phyloP scores from a whole-genome alignment of 2,329 filamentous ascomycete genomes.

The Coniochaeta prunicola region DNA sequence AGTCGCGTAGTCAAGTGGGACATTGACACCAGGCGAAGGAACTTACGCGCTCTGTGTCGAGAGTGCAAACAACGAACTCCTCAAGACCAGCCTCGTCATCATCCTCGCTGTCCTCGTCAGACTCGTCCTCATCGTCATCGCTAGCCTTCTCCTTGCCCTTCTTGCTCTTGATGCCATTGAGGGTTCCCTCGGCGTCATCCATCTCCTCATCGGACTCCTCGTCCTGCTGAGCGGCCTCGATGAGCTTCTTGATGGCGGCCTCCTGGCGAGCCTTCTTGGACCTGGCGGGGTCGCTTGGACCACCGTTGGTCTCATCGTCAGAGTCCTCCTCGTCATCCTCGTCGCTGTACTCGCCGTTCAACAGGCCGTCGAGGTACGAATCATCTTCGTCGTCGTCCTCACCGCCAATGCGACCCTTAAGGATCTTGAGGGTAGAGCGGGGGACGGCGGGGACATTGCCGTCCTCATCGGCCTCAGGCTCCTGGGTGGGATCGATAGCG shows the following conservation, averaged over 20 bases:
- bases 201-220: constrained; percentile 64
- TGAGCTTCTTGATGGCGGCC: constrained; percentile 70
- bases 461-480: constrained; percentile 57
- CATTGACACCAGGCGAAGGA: constrained; percentile 2
- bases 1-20: background rate
- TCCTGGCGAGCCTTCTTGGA: constrained; percentile 78
- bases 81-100: constrained; percentile 61
- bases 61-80: constrained; percentile 90
- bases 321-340: constrained; percentile 45
- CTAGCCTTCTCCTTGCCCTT: constrained; percentile 67
- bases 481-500: constrained; percentile 83
- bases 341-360: constrained; percentile 32
- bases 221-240: constrained; percentile 53
- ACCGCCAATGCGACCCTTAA: constrained; percentile 62
- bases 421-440: constrained; percentile 84
- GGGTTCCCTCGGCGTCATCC: constrained; percentile 52
- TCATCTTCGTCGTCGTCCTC: constrained; percentile 64
- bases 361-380: constrained; percentile 51
- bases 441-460: constrained; percentile 54
- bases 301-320: constrained; percentile 70
- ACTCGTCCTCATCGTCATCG: constrained; percentile 53
- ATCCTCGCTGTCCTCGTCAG: constrained; percentile 54
- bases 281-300: constrained; percentile 86
- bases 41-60: constrained; percentile 84
- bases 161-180: constrained; percentile 50